A percentile compares a stretch with the other conserved stretches of the same genome.
phyloP scores from a whole-genome alignment of 1,284 basidiomycete species.

The Malassezia obtusa region DNA sequence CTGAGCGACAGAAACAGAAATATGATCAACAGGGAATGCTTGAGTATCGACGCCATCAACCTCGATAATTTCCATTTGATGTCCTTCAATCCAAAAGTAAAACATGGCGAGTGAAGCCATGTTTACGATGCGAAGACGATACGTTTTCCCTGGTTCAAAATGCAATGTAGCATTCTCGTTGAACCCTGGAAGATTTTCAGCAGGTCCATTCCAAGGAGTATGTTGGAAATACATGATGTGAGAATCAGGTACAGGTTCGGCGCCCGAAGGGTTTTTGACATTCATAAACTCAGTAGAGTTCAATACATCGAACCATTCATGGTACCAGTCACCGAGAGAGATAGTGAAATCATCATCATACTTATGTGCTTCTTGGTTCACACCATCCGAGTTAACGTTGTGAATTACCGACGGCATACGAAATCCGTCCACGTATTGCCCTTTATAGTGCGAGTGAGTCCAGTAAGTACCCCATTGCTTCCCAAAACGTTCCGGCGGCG shows the following conservation, averaged over 20 bases:
- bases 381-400: slow-evolving; percentile 17
- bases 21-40: slow-evolving; percentile 38
- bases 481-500: slow-evolving; percentile 49
- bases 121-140: slow-evolving; percentile 70
- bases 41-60: slow-evolving; percentile 54
- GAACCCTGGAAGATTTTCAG: slow-evolving; percentile 33
- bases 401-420: slow-evolving; percentile 66
- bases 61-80: slow-evolving; percentile 76
- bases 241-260: slow-evolving; percentile 54
- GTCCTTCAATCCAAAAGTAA: slow-evolving; percentile 65
- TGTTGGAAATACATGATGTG: slow-evolving; percentile 69
- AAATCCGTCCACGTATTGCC: slow-evolving; percentile 57
- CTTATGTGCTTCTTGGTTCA: slow-evolving; percentile 48
- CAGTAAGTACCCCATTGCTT: slow-evolving; percentile 68
- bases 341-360: slow-evolving; percentile 91
- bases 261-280: slow-evolving; percentile 50
- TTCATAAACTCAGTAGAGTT: slow-evolving; percentile 57
- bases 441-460: slow-evolving; percentile 49
- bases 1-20: slow-evolving; percentile 8
- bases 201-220: slow-evolving; percentile 54
- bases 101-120: slow-evolving; percentile 51
- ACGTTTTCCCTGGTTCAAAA: slow-evolving; percentile 57
- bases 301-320: slow-evolving; percentile 30
- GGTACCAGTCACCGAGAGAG: slow-evolving; percentile 66
- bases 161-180: slow-evolving; percentile 76